Percentiles rank a stretch among this genome's conserved stretches.
phyloP scores from a whole-genome alignment of 2,329 filamentous ascomycete species.

The Verticillium nonalfalfae region DNA sequence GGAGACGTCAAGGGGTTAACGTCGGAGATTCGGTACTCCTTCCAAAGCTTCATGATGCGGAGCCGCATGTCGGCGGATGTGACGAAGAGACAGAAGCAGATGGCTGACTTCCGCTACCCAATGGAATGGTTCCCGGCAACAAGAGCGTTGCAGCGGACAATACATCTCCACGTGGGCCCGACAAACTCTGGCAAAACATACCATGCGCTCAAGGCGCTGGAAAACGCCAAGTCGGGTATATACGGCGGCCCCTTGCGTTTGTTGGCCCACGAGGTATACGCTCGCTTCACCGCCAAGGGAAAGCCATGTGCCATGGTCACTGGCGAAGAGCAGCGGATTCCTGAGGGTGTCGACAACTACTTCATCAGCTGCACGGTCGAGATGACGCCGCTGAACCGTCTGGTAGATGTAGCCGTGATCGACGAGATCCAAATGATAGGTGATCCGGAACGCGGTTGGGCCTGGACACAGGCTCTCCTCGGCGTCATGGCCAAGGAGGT shows the following conservation, averaged over 20 bases:
- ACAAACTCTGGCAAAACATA: slow-evolving; percentile 99
- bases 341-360: slow-evolving; percentile 47
- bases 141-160: slow-evolving; percentile 68
- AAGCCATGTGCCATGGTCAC: slow-evolving; percentile 76
- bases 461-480: slow-evolving; percentile 87
- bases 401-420: slow-evolving; percentile 85
- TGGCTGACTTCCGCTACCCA: slow-evolving; percentile 83
- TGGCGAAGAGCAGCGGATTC: slow-evolving; percentile 78
- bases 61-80: slow-evolving; percentile 49
- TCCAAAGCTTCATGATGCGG: slow-evolving; percentile 59
- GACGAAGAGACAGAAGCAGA: slow-evolving; percentile 50
- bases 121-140: slow-evolving; percentile 90
- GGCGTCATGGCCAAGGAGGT: slow-evolving; percentile 84
- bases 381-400: slow-evolving; percentile 57
- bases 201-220: slow-evolving; percentile 78
- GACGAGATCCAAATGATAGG: slow-evolving; percentile 99
- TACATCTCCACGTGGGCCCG: slow-evolving; percentile 91
- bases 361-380: slow-evolving; percentile 91
- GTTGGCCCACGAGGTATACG: slow-evolving; percentile 90
- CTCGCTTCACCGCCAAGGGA: slow-evolving; percentile 74
- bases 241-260: slow-evolving; percentile 88
- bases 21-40: slow-evolving; percentile 58
- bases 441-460: slow-evolving; percentile 74
- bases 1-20: slow-evolving; percentile 43
- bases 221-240: slow-evolving; percentile 68